phyloP scores from a whole-genome alignment of 345 rosid species.

The Durio zibethinus region DNA sequence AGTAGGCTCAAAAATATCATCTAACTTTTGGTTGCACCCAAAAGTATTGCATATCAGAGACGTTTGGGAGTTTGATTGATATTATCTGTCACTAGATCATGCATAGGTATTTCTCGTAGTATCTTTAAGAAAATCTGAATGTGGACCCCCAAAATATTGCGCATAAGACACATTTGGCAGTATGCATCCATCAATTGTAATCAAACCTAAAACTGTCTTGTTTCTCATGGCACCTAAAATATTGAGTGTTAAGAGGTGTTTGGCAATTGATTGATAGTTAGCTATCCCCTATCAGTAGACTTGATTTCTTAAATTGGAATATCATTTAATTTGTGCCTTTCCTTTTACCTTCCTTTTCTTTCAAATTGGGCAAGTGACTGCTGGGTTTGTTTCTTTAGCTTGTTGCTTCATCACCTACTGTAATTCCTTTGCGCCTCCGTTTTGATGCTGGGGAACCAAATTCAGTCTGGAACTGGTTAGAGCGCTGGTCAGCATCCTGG shows the following conservation, averaged over 20 bases:
- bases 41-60: background rate
- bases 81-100: background rate
- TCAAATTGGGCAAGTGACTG: slow-evolving; percentile 17
- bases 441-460: slow-evolving; percentile 58
- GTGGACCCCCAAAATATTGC: background rate
- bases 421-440: slow-evolving; percentile 50
- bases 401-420: slow-evolving; percentile 64
- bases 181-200: background rate
- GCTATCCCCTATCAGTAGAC: background rate
- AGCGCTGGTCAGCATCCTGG: slow-evolving; percentile 66
- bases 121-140: background rate
- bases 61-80: background rate
- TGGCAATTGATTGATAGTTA: background rate
- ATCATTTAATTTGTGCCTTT: background rate
- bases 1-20: background rate
- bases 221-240: background rate
- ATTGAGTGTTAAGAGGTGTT: slow-evolving; percentile 6
- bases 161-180: background rate
- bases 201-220: background rate
- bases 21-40: background rate
- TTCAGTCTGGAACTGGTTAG: slow-evolving; percentile 73
- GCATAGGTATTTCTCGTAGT: background rate
- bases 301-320: background rate
- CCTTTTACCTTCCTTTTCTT: background rate
- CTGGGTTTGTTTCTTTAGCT: slow-evolving; percentile 51